Conservation (phyloP, 306 rosid genomes). For the Erythrophleum fordii region DNA sequence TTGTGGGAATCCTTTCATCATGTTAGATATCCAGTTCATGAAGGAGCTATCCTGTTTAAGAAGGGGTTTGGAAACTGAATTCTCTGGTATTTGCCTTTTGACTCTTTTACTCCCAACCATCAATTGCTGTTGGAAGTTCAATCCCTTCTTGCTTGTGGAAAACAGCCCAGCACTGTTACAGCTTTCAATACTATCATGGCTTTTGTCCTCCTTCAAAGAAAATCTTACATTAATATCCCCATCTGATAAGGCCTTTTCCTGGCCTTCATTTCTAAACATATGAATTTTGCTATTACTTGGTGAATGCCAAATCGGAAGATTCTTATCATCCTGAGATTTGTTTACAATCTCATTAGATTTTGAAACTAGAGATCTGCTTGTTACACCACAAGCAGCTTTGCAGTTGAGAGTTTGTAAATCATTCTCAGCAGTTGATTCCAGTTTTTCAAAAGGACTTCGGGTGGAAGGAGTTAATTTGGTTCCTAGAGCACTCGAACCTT, state of each 20-base stretch:
- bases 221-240: conserved; percentile 48
- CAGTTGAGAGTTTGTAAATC: conserved; percentile 46
- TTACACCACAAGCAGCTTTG: conserved; percentile 43
- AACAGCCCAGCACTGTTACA: conserved; percentile 61
- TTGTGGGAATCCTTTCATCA: conserved; percentile 72
- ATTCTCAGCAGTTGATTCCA: conserved; percentile 74
- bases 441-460: conserved; percentile 43
- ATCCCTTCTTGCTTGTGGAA: conserved; percentile 58
- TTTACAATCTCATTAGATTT: conserved; percentile 37
- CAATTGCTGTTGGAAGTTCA: conserved; percentile 58
- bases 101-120: conserved; percentile 60
- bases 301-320: conserved; percentile 45
- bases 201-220: conserved; percentile 60
- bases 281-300: conserved; percentile 53
- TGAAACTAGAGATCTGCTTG: conserved; percentile 34
- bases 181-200: conserved; percentile 89
- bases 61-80: conserved; percentile 50
- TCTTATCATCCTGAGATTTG: conserved; percentile 44
- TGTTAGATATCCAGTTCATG: conserved; percentile 87
- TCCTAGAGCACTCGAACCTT: conserved; percentile 40
- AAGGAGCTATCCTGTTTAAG: conserved; percentile 76
- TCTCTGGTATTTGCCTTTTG: conserved; percentile 53
- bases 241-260: conserved; percentile 73
- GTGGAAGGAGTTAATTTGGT: conserved; percentile 40
- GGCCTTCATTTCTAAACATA: conserved; percentile 56